These are phyloP conservation scores for Melanopsichium pennsylvanicum DNA, from an alignment of 1,284 basidiomycete species.

Conservation along the genomic window DNA sequence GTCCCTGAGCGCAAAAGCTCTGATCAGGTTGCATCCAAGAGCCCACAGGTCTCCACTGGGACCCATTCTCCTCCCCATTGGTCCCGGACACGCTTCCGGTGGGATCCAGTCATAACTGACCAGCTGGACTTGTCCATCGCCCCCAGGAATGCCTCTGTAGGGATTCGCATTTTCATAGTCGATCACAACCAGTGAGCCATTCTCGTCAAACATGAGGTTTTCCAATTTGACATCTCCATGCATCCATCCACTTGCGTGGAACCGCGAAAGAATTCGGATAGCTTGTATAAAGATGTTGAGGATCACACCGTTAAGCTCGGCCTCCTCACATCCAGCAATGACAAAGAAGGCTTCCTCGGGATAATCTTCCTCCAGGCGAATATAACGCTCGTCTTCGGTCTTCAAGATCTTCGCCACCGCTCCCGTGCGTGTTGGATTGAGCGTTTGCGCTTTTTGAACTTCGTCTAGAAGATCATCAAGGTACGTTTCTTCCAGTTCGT, in stretches of 20 bases:
- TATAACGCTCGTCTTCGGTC: slow-evolving; percentile 58
- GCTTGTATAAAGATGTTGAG: slow-evolving; percentile 56
- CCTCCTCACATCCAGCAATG: slow-evolving; percentile 61
- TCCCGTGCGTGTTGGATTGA: slow-evolving; percentile 43
- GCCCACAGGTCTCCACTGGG: slow-evolving; percentile 62
- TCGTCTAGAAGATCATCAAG: slow-evolving; percentile 62
- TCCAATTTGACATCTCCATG: slow-evolving; percentile 65
- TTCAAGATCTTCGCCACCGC: slow-evolving; percentile 49
- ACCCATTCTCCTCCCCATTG: slow-evolving; percentile 57
- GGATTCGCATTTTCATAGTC: slow-evolving; percentile 65
- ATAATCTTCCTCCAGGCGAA: slow-evolving; percentile 63
- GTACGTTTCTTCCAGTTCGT: slow-evolving; percentile 54
- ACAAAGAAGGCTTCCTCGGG: slow-evolving; percentile 65
- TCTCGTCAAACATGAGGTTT: slow-evolving; percentile 62
- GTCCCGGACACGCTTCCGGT: slow-evolving; percentile 55
- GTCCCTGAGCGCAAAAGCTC: slow-evolving; percentile 61
- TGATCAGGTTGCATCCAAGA: slow-evolving; percentile 59
- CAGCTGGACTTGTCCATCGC: slow-evolving; percentile 59
- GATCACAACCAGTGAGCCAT: slow-evolving; percentile 54
- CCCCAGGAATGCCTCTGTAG: slow-evolving; percentile 55
- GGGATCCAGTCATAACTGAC: slow-evolving; percentile 63
- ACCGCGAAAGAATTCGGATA: slow-evolving; percentile 46
- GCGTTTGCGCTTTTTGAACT: slow-evolving; percentile 63
- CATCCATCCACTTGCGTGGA: slow-evolving; percentile 62
- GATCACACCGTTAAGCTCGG: slow-evolving; percentile 56